Base-by-base conservation (phyloP, 148 eudicot genomes). In the Talinum fruticosum region DNA sequence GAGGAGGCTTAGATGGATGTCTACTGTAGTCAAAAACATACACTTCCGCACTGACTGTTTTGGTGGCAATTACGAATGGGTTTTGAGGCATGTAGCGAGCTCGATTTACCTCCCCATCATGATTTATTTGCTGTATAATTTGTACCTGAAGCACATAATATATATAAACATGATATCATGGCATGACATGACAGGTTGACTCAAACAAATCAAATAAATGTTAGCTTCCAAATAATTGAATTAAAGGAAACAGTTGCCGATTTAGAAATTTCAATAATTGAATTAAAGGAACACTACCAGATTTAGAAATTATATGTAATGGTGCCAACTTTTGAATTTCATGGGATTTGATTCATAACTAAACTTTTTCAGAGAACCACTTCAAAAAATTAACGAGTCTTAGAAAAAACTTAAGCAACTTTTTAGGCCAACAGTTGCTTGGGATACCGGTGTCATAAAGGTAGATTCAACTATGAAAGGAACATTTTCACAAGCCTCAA, bases 71-170 rank as follows among this genome's bases (percentile, higher is more conserved):
- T 41, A 94, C 82, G 66, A 90, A 94, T 38, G 83, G 89, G 79
- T 94, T 90, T 82, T 94, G 98, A 29, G 98, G 95, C 98, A 92
- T 94, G 82, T 92, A 86, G 30, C 98, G 98, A 75, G 97, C 98
- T 38, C 97, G 88, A 62, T 94, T 92, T 33, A 94, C 97, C 82
- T 94, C 98, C 49, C 98, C 98, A 51, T 90, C 97, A 80, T 92
- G 98, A 78, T 87, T 88, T 77, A 94, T 92, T 84, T 94, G 95
- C 80, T 94, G 97, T 76, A 92, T 90, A 76, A 94, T 86, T 77
- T 94, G 95, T 28, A 94, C 93, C 98, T 94, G 87, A 47, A 86
- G 14, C 53, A 79, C 19, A 71, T 1, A 71, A 45, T 26, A 10
- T 18, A 74, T 13, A 54, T 28, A 32, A 2, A 33, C 13, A 4